A percentile compares a stretch with the other conserved stretches of the same genome.
These are phyloP conservation scores for Calocybe indica DNA, from an alignment of 768 basidiomycete species.

Conservation along the genomic window DNA sequence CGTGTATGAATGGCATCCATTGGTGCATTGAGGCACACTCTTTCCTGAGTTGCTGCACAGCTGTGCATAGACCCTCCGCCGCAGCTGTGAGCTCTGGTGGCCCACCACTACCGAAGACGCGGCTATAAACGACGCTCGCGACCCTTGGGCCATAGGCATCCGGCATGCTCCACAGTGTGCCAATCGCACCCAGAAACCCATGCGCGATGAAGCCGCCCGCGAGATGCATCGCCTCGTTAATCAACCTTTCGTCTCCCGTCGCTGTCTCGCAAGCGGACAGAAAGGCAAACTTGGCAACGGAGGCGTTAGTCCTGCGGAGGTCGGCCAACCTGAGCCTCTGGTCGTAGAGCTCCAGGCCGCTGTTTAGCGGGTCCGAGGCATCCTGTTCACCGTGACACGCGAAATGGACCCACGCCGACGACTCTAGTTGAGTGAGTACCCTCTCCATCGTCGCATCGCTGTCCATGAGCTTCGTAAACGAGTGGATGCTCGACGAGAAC, in stretches of 20 bases:
- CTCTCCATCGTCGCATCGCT: background rate
- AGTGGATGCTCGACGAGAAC: background rate
- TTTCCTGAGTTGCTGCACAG: too few species aligned
- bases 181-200: conserved; percentile 12
- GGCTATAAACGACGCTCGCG: too few species aligned
- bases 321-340: background rate
- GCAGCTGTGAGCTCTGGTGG: too few species aligned
- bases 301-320: background rate
- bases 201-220: conserved; percentile 8
- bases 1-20: too few species aligned
- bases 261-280: background rate
- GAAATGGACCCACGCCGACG: background rate
- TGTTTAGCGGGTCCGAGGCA: background rate
- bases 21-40: too few species aligned
- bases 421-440: background rate
- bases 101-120: too few species aligned
- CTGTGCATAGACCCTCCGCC: too few species aligned
- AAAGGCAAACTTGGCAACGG: background rate
- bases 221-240: conserved; percentile 10
- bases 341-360: background rate
- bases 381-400: background rate
- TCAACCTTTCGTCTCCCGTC: background rate
- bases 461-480: background rate
- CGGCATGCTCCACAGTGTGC: conserved; percentile 7
- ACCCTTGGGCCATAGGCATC: too few species aligned